Conservation (phyloP, 2,329 filamentous ascomycete genomes). For the Pseudohalonectria lignicola region DNA sequence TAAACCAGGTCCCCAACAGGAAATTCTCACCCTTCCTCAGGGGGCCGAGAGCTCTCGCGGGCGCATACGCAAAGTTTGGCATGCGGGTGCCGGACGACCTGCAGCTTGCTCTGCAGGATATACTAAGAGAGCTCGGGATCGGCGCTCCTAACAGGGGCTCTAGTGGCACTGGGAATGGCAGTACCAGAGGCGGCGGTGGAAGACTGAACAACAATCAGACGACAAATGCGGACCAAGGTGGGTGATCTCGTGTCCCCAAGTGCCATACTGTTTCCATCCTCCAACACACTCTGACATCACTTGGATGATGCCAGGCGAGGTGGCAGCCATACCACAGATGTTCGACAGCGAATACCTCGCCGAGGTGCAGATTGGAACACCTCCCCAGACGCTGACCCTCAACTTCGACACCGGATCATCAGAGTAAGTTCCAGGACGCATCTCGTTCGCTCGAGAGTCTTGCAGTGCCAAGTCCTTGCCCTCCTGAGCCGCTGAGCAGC, state of each 20-base stretch:
- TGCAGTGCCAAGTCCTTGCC: too few relatives aligned
- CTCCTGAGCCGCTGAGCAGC: too few relatives aligned
- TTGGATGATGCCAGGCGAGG: too few relatives aligned
- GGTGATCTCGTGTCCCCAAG: too few relatives aligned
- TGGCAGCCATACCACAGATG: conserved; percentile 11
- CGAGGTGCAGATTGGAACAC: conserved; percentile 28
- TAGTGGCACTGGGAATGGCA: conserved; percentile 15
- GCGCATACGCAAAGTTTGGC: conserved; percentile 25
- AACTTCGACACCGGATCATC: conserved; percentile 21
- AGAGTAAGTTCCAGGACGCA: too few relatives aligned
- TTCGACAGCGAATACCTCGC: conserved; percentile 26
- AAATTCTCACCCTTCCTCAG: conserved; percentile 16
- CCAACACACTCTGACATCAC: too few relatives aligned
- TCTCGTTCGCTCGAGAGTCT: too few relatives aligned
- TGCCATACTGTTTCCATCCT: too few relatives aligned
- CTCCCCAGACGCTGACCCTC: conserved; percentile 15
- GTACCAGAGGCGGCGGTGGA: too few relatives aligned
- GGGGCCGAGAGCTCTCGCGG: conserved; percentile 22
- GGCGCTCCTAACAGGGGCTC: conserved; percentile 10
- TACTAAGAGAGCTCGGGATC: conserved; percentile 13
- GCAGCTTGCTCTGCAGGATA: conserved; percentile 12
- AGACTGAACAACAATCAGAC: not conserved
- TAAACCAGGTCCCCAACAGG: conserved; percentile 24
- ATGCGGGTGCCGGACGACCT: conserved; percentile 19
- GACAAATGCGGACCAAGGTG: not conserved